Conservation (phyloP, 177 flowering plant species). For the Viscum album region DNA sequence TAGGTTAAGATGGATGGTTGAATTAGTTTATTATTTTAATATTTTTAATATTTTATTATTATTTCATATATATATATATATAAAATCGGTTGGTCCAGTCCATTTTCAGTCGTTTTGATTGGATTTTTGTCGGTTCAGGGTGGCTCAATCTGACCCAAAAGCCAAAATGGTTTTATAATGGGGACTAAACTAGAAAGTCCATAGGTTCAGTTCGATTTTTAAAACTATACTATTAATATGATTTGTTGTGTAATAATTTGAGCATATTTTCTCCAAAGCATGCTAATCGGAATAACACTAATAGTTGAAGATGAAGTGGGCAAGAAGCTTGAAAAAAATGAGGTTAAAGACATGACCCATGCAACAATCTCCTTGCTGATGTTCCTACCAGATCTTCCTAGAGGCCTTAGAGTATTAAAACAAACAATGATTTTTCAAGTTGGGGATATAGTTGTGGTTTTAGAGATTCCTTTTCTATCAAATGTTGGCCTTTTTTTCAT, state of each 20-base stretch:
- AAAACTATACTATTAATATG: too few species aligned
- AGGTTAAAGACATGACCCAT: slow-evolving; percentile 22
- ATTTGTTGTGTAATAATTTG: too few species aligned
- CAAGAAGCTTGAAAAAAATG: slow-evolving; percentile 16
- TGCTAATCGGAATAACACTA: too few species aligned
- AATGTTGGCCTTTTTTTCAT: slow-evolving; percentile 4
- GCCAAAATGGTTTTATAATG: slow-evolving; percentile 65
- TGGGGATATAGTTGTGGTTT: too few species aligned
- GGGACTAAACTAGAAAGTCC: slow-evolving; percentile 35
- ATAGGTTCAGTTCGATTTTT: slow-evolving; percentile 51
- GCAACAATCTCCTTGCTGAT: slow-evolving; percentile 22
- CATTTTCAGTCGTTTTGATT: too few species aligned
- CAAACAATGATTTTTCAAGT: slow-evolving; percentile 52
- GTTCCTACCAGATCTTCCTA: slow-evolving; percentile 12
- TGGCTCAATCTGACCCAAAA: slow-evolving; percentile 72
- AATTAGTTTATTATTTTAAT: too few species aligned
- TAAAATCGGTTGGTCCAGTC: too few species aligned
- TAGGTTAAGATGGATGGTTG: too few species aligned
- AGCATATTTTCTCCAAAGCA: too few species aligned
- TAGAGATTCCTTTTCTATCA: neutral
- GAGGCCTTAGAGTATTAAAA: slow-evolving; percentile 20
- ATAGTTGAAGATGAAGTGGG: slow-evolving; percentile 29
- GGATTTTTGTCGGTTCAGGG: too few species aligned
- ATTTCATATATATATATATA: too few species aligned
- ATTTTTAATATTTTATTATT: too few species aligned